Evolutionary conservation across 2,329 filamentous ascomycete genomes (phyloP).

Genomic region (Xylaria sp.): DNA sequence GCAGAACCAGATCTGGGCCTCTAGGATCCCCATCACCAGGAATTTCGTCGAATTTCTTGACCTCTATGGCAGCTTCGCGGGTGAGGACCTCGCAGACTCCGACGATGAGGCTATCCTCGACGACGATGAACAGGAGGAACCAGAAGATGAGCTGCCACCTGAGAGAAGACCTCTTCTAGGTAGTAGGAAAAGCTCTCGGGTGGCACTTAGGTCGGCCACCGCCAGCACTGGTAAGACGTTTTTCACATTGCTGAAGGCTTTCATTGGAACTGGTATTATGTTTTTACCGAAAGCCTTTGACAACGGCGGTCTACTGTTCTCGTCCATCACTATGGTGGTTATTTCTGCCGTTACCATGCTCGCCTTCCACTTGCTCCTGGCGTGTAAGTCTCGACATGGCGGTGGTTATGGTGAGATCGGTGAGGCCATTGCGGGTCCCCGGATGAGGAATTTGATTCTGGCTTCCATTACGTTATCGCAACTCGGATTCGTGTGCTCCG

Average conservation of each 20-base stretch:
- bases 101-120: constrained; percentile 69
- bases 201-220: constrained; percentile 61
- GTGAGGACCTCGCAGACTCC: constrained; percentile 71
- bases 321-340: constrained; percentile 71
- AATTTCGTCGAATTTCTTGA: constrained; percentile 82
- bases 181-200: constrained; percentile 62
- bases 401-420: constrained; percentile 81
- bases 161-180: constrained; percentile 72
- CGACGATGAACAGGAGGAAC: constrained; percentile 53
- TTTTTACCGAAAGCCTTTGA: constrained; percentile 80
- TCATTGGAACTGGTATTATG: constrained; percentile 84
- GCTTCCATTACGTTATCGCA: constrained; percentile 78
- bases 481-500: constrained; percentile 80
- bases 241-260: constrained; percentile 81
- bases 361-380: constrained; percentile 77
- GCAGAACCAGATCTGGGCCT: constrained; percentile 51
- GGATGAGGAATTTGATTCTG: constrained; percentile 73
- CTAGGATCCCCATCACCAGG: constrained; percentile 67
- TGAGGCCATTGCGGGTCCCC: constrained; percentile 69
- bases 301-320: constrained; percentile 81
- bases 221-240: constrained; percentile 78
- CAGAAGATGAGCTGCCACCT: constrained; percentile 49
- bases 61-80: constrained; percentile 80
- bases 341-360: constrained; percentile 74
- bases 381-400: constrained; percentile 71